Evolutionary conservation across 169 alveolate genomes (phyloP).

Genomic region (Amoebophrya sp.): DNA sequence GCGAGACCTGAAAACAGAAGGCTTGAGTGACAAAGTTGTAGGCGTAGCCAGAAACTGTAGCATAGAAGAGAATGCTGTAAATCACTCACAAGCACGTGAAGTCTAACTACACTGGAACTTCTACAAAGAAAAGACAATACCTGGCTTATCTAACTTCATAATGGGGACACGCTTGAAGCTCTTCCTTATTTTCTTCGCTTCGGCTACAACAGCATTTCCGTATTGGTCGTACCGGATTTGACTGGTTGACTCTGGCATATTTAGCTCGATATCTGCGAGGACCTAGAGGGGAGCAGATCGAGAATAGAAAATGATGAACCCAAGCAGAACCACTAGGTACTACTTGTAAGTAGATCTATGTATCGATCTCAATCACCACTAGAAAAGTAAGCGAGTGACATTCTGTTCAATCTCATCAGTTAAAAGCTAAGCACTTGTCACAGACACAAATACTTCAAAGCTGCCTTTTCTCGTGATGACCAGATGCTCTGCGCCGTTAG

Average conservation of each 20-base stretch:
- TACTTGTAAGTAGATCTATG: too few relatives aligned
- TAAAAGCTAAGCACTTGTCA: too few relatives aligned
- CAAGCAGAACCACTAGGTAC: too few relatives aligned
- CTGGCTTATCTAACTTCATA: background rate
- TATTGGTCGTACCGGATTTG: background rate
- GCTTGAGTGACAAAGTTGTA: background rate
- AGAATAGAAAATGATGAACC: too few relatives aligned
- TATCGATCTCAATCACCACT: too few relatives aligned
- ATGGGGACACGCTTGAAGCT: background rate
- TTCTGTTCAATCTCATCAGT: too few relatives aligned
- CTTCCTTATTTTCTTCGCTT: background rate
- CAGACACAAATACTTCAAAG: too few relatives aligned
- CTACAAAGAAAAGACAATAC: background rate
- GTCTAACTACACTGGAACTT: background rate
- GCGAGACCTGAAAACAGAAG: background rate
- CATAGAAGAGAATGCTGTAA: too few relatives aligned
- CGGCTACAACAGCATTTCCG: background rate
- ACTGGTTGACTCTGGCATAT: background rate
- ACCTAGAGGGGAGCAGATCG: too few relatives aligned
- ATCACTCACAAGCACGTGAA: background rate
- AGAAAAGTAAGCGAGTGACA: too few relatives aligned
- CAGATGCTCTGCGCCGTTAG: background rate
- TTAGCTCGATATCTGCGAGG: background rate
- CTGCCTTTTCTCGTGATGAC: background rate
- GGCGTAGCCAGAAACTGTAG: background rate